A percentile compares a stretch with the other conserved stretches of the same genome.
phyloP scores from a whole-genome alignment of 2,329 filamentous ascomycete species.

The Paraphaeosphaeria minitans region DNA sequence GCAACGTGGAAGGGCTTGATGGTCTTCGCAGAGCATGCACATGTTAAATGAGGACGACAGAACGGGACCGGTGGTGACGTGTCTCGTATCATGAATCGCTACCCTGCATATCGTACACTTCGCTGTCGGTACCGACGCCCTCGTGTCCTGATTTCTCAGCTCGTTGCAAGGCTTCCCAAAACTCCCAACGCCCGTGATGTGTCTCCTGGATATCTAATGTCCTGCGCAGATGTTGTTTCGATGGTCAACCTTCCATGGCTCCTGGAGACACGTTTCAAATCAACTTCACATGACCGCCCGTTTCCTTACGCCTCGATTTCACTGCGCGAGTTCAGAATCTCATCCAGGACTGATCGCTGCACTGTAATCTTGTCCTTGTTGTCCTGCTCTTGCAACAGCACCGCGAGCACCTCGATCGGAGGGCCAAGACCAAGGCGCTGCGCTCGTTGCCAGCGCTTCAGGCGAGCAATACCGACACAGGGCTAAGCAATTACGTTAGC shows the following conservation, averaged over 20 bases:
- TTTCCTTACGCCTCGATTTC: constrained; percentile 39
- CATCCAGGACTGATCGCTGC: constrained; percentile 77
- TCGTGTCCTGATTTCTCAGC: not conserved
- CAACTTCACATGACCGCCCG: not conserved
- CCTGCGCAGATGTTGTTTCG: not conserved
- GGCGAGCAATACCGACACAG: constrained; percentile 80
- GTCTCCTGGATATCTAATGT: not conserved
- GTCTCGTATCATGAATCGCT: constrained; percentile 3
- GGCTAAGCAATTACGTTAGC: constrained; percentile 63
- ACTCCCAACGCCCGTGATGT: not conserved
- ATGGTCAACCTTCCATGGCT: not conserved
- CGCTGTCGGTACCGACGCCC: not conserved
- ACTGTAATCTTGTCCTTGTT: constrained; percentile 55
- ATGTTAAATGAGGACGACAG: not conserved
- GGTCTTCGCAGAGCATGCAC: not conserved
- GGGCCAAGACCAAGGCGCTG: constrained; percentile 82
- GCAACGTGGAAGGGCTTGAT: not conserved
- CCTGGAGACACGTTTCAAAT: not conserved
- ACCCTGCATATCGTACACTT: constrained; percentile 4
- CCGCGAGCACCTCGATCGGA: constrained; percentile 86
- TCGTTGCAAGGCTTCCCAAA: not conserved
- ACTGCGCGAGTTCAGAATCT: constrained; percentile 59
- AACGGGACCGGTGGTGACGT: not conserved
- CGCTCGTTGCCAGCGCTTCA: constrained; percentile 87
- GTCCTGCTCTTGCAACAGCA: constrained; percentile 74